Conservation (phyloP, 495 filamentous ascomycete genomes). For the Oidiodendron maius region DNA sequence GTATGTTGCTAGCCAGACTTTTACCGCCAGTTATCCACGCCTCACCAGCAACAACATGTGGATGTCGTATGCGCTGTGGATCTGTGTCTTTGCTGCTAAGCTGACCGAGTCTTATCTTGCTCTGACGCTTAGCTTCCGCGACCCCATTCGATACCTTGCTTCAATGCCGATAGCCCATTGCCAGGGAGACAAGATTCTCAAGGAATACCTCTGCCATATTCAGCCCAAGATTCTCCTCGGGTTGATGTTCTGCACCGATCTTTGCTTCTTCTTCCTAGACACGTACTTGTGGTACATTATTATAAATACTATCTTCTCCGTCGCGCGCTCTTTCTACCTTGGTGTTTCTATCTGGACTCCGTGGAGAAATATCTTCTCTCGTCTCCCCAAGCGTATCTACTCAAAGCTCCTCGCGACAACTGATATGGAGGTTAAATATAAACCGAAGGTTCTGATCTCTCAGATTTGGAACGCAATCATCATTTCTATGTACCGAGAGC, state of each 20-base stretch:
- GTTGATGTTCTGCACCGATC: constrained; percentile 91
- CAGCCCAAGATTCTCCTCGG: constrained; percentile 84
- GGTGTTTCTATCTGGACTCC: constrained; percentile 98
- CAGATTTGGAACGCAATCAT: constrained; percentile 99
- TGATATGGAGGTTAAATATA: constrained; percentile 99
- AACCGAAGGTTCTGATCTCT: constrained; percentile 97
- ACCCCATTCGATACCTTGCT: constrained; percentile 83
- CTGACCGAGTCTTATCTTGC: constrained; percentile 90
- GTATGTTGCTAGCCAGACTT: constrained; percentile 98
- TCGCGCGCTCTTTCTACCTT: constrained; percentile 94
- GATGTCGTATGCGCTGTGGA: constrained; percentile 94
- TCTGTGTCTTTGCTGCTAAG: constrained; percentile 85
- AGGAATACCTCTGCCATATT: constrained; percentile 58
- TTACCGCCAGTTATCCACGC: constrained; percentile 91
- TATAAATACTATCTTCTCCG: constrained; percentile 88
- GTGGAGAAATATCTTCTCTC: constrained; percentile 98
- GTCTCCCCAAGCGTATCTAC: constrained; percentile 98
- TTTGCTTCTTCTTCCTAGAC: constrained; percentile 97
- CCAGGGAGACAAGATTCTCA: constrained; percentile 65
- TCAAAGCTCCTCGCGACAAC: constrained; percentile 97
- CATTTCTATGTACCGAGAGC: constrained; percentile 99
- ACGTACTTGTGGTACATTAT: constrained; percentile 99
- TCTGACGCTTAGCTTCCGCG: constrained; percentile 88
- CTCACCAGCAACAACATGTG: constrained; percentile 92
- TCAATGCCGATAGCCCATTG: constrained; percentile 73